These are phyloP conservation scores for Suhomyces sp. DNA, from an alignment of 805 yeast genomes.

Conservation along the genomic window DNA sequence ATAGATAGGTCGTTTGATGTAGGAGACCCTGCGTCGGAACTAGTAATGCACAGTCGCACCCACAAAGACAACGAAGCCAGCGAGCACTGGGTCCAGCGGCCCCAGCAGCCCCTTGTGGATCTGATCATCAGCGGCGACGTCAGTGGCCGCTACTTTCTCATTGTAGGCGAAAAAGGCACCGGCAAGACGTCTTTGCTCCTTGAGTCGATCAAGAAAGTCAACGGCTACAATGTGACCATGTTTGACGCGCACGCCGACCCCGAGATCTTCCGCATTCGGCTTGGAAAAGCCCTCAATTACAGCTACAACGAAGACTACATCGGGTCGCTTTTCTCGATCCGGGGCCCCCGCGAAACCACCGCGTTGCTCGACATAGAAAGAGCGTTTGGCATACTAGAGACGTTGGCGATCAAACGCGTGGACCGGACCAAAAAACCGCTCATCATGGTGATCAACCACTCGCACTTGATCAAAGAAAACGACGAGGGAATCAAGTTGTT, in stretches of 20 bases:
- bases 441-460: constrained; percentile 66
- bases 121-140: constrained; percentile 62
- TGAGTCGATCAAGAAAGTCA: constrained; percentile 63
- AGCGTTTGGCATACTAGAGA: constrained; percentile 73
- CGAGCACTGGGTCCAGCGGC: constrained; percentile 61
- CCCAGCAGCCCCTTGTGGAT: constrained; percentile 63
- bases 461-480: constrained; percentile 73
- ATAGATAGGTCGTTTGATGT: constrained; percentile 64
- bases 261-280: constrained; percentile 70
- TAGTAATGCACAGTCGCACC: constrained; percentile 51
- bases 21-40: constrained; percentile 63
- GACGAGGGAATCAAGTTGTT: constrained; percentile 69
- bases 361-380: constrained; percentile 79
- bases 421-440: constrained; percentile 50
- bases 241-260: constrained; percentile 86
- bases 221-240: constrained; percentile 62
- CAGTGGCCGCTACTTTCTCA: constrained; percentile 63
- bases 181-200: constrained; percentile 76
- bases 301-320: constrained; percentile 78
- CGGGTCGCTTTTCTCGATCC: constrained; percentile 73
- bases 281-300: constrained; percentile 73
- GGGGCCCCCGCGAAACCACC: constrained; percentile 84
- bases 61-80: constrained; percentile 18
- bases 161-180: constrained; percentile 84
- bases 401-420: constrained; percentile 57